Conservation (phyloP, 768 basidiomycete species). For the Clavaria fumosa region DNA sequence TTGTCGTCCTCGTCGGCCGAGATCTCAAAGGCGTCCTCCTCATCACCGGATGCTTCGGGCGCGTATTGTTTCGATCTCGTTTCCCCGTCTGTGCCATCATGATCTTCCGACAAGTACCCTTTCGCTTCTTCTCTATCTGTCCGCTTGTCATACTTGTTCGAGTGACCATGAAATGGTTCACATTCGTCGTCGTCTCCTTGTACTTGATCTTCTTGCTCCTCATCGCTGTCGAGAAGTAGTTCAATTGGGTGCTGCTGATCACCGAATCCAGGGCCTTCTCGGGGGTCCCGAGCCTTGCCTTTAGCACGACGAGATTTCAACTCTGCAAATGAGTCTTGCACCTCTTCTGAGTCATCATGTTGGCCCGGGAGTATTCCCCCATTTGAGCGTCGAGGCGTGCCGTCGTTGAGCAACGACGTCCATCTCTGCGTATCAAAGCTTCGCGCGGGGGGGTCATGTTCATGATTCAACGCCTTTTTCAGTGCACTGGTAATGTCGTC, state of each 20-base stretch:
- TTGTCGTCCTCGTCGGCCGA: too few species aligned
- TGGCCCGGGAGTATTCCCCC: too few species aligned
- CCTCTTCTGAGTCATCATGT: slow-evolving; percentile 19
- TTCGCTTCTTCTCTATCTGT: not conserved
- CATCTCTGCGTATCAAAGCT: slow-evolving; percentile 9
- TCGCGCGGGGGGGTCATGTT: slow-evolving; percentile 16
- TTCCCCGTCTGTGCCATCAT: too few species aligned
- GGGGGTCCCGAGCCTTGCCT: slow-evolving; percentile 47
- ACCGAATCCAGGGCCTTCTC: slow-evolving; percentile 37
- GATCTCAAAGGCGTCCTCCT: too few species aligned
- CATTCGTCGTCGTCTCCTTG: slow-evolving; percentile 13
- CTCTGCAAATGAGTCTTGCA: slow-evolving; percentile 44
- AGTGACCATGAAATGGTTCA: too few species aligned
- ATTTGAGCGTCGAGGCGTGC: slow-evolving; percentile 9
- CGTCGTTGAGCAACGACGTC: too few species aligned
- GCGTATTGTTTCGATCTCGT: too few species aligned
- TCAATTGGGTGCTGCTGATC: slow-evolving; percentile 24
- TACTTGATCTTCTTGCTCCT: slow-evolving; percentile 5
- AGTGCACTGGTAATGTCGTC: slow-evolving; percentile 43
- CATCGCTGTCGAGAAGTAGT: slow-evolving; percentile 16
- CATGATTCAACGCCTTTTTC: slow-evolving; percentile 40
- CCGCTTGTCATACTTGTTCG: too few species aligned
- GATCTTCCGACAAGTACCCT: not conserved
- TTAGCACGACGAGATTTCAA: slow-evolving; percentile 34
- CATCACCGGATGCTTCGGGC: too few species aligned